Base-by-base conservation (phyloP, 2,329 filamentous ascomycete species). In the Pseudodiploospora longispora region DNA sequence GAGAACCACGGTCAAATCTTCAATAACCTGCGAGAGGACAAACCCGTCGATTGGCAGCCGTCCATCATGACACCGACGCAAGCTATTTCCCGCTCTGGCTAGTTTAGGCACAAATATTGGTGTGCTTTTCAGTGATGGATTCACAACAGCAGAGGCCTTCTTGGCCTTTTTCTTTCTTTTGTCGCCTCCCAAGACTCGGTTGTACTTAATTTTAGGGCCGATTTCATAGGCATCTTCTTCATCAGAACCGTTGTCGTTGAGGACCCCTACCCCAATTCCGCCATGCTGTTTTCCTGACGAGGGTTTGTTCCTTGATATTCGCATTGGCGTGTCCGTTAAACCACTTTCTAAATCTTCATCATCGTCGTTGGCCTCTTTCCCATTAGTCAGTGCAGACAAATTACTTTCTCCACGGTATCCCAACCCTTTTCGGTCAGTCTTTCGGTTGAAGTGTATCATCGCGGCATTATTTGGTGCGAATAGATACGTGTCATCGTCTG, bases 211-310 rank as follows among this genome's bases (percentile, higher is more conserved):
- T 52, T 82, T 84, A 0, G 93, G 93, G 0, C 91, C 91, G 42
- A 97, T 83, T 46, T 91, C 86, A 59, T 95, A 97, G 0, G 88
- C 86, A 56, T 96, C 90, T 55, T 97, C 93, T 38, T 96, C 90
- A 53, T 97, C 93, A 4, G 91, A 96, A 8, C 89, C 90, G 19
- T 83, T 93, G 53, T 96, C 91, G 55, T 97, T 96, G 38, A 97
- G 66, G 2, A 96, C 74, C 0, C 91, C 91, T 10, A 95, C 83
- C 0, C 91, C 91, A 51, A 97, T 87, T 0, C 85, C 87, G 3
- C 84, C 79, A 42, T 74, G 74, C 5, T 51, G 47, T 59, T 67
- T 46, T 70, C 68, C 55, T 62, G 65, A 27, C 56, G 82, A 84
- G 44, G 79, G 77, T 42, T 71, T 74, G 3, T 51, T 46, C 2